Evolutionary conservation across 176 grass and related monocot species (phyloP).

Genomic region (Oryza glumipatula): DNA sequence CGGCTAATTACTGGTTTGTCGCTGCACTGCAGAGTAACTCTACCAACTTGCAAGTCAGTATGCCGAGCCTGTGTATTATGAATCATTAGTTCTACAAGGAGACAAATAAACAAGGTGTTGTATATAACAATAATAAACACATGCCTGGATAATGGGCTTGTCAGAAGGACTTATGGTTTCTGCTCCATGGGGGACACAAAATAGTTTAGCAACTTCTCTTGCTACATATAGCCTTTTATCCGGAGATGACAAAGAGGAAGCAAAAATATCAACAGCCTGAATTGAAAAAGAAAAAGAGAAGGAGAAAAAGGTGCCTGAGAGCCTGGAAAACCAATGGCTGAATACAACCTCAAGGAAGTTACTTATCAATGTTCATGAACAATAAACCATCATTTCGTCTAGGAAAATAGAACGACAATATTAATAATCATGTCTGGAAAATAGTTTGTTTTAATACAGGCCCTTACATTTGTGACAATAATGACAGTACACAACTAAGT

Average conservation of each 20-base stretch:
- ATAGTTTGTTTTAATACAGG: slow-evolving; percentile 13
- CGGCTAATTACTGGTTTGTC: slow-evolving; percentile 54
- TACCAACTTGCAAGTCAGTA: slow-evolving; percentile 78
- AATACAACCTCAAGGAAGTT: background rate
- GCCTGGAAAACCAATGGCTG: background rate
- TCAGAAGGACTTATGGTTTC: slow-evolving; percentile 47
- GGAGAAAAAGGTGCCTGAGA: slow-evolving; percentile 23
- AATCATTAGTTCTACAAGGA: slow-evolving; percentile 29
- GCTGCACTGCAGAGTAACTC: slow-evolving; percentile 60
- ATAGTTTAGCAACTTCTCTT: slow-evolving; percentile 69
- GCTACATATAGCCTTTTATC: slow-evolving; percentile 66
- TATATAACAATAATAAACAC: slow-evolving; percentile 7
- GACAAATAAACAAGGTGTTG: slow-evolving; percentile 14
- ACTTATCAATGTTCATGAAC: slow-evolving; percentile 27
- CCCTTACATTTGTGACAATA: background rate
- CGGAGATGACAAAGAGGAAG: slow-evolving; percentile 59
- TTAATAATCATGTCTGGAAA: background rate
- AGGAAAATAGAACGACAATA: slow-evolving; percentile 18
- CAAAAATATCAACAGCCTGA: slow-evolving; percentile 87
- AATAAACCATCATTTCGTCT: slow-evolving; percentile 4
- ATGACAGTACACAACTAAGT: slow-evolving; percentile 4
- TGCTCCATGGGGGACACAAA: slow-evolving; percentile 49
- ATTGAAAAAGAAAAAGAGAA: slow-evolving; percentile 17
- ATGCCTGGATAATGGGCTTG: slow-evolving; percentile 82
- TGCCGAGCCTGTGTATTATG: slow-evolving; percentile 53